A percentile compares a stretch with the other conserved stretches of the same genome.
These are phyloP conservation scores for Mesembryanthemum crystallinum DNA, from an alignment of 148 eudicot genomes.

Conservation along the genomic window DNA sequence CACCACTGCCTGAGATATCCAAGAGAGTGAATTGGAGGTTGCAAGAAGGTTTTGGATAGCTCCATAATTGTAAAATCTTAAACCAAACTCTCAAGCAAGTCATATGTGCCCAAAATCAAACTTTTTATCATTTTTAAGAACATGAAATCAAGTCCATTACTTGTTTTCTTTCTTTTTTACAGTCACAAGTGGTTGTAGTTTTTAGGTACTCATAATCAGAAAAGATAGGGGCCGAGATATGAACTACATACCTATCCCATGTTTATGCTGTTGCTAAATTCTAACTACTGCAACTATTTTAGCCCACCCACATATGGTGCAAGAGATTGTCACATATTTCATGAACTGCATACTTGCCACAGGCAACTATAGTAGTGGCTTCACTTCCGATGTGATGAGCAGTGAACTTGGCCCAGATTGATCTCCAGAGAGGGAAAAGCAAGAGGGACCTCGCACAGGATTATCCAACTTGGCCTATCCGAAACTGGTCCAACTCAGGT, in stretches of 20 bases:
- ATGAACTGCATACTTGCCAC: not conserved
- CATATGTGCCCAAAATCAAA: not conserved
- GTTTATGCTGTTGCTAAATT: not conserved
- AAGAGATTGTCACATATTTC: not conserved
- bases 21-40: constrained; percentile 3
- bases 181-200: not conserved
- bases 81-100: constrained; percentile 26
- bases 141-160: constrained; percentile 21
- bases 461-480: not conserved
- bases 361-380: not conserved
- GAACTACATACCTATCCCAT: not conserved
- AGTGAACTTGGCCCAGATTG: not conserved
- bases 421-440: not conserved
- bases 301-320: not conserved
- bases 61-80: constrained; percentile 14
- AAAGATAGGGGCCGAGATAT: not conserved
- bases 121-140: not conserved
- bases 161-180: not conserved
- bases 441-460: not conserved
- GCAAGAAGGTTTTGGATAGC: constrained; percentile 3
- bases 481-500: too few relatives aligned
- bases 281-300: not conserved
- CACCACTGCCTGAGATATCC: not conserved
- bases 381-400: not conserved
- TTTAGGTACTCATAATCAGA: constrained; percentile 4